Base-by-base conservation (phyloP, 2,329 filamentous ascomycete genomes). In the Macrophomina tecta region DNA sequence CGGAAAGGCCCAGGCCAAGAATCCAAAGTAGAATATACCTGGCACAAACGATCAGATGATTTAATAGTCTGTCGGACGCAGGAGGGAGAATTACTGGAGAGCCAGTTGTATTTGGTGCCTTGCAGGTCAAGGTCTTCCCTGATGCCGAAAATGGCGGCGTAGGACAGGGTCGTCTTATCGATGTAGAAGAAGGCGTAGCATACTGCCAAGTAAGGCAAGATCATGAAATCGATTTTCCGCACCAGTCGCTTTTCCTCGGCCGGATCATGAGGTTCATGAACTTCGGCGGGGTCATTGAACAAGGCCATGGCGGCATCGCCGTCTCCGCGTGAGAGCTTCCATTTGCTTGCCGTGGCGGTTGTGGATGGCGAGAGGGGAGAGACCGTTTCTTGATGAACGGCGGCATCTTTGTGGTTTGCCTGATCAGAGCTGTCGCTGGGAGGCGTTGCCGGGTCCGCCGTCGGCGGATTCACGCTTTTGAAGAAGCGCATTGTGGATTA, bases 101-200 rank as follows among this genome's bases (percentile, higher is more conserved):
- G 76, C 82, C 85, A 87, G 67, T 79, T 85, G 71, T 90, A 90
- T 69, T 89, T 79, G 0, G 83, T 82, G 1, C 86, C 86, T n/a
- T 82, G 78, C 1, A 90, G 79, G 14, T 83, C 70, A 8, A 90
- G 80, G 68, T 89, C 87, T 2, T 88, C 82, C 28, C 82, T 80
- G 68, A 91, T 85, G 1, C 87, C 87, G 67, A 90, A 89, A 60
- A 90, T 87, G 23, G 88, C 87, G 0, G 89, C 88, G 69, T 89
- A 90, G 0, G 83, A 86, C 36, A 88, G 76, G 0, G 84, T 87
- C 0, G 86, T 71, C 60, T 70, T 70, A 52, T 70, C 68, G 46
- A 68, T 65, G 48, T 70, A 69, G 55, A 79, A 79, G 72, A 86
- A 86, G 0, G 82, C 81, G 72, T 86, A 86, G 69, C 83, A 86